Evolutionary conservation across 441 rosid genomes (phyloP).

Genomic region (Populus trichocarpa): DNA sequence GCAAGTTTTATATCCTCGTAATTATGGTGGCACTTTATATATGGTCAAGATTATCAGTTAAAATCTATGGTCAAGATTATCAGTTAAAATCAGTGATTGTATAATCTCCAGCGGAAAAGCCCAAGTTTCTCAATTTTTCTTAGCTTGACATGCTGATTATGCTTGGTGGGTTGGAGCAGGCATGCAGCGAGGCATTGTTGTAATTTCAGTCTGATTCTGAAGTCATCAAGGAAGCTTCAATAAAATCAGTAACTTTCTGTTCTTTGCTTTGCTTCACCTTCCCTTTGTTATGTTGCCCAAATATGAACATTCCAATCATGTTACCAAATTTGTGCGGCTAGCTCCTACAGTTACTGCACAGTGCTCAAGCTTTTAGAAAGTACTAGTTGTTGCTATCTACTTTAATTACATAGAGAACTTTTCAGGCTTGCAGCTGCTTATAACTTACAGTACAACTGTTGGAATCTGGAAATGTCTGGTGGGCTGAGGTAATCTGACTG

Average conservation of each 20-base stretch:
- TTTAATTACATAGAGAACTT: conserved; percentile 6
- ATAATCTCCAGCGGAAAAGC: conserved; percentile 2
- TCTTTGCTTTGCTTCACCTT: conserved; percentile 4
- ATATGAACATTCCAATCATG: conserved; percentile 7
- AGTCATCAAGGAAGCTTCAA: conserved; percentile 10
- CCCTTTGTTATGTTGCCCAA: conserved; percentile 1
- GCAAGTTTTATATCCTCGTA: conserved; percentile 24
- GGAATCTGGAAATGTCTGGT: background rate
- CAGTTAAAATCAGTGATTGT: conserved; percentile 11
- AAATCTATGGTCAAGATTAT: background rate
- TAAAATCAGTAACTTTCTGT: conserved; percentile 9
- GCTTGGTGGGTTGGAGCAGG: conserved; percentile 14
- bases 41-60: conserved; percentile 5
- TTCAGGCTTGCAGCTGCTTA: conserved; percentile 10
- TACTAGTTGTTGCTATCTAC: conserved; percentile 1
- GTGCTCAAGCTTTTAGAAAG: conserved; percentile 2
- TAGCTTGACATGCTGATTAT: conserved; percentile 8
- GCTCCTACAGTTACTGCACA: background rate
- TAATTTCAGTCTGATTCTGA: conserved; percentile 11
- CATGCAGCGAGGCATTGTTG: conserved; percentile 13
- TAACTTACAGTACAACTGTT: background rate
- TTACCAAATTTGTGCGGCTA: conserved; percentile 8
- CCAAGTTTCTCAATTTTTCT: conserved; percentile 3
- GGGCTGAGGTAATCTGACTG: conserved; percentile 10
- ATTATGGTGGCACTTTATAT: conserved; percentile 18